phyloP scores from a whole-genome alignment of 441 rosid genomes.

The Syzygium syzygioides region DNA sequence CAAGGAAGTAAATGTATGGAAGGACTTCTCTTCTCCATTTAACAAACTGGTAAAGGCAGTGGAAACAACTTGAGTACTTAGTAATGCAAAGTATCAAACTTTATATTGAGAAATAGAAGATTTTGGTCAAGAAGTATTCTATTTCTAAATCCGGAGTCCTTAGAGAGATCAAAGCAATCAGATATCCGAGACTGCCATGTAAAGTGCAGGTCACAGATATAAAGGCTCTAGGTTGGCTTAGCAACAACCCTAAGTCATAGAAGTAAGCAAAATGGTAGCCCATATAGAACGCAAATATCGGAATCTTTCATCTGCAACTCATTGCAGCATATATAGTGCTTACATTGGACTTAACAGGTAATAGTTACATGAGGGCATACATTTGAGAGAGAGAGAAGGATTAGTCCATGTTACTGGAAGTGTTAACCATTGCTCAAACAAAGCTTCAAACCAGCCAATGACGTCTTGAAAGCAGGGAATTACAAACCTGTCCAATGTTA shows the following conservation, averaged over 20 bases:
- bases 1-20: background rate
- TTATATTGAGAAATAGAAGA: background rate
- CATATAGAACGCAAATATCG: background rate
- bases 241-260: background rate
- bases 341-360: background rate
- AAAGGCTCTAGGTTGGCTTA: background rate
- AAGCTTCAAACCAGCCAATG: background rate
- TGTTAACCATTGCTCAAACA: background rate
- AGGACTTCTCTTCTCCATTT: background rate
- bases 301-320: background rate
- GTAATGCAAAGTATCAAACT: background rate
- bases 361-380: background rate
- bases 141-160: background rate
- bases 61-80: background rate
- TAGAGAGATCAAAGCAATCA: background rate
- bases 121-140: background rate
- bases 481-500: slow-evolving; percentile 77
- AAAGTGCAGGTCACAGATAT: background rate
- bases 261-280: background rate
- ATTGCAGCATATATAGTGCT: background rate
- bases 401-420: background rate
- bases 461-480: background rate
- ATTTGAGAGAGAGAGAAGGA: background rate
- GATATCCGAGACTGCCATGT: background rate
- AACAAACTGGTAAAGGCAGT: background rate